Evolutionary conservation across 2,329 filamentous ascomycete species (phyloP).

Genomic region (Arthrobotrys musiformis): DNA sequence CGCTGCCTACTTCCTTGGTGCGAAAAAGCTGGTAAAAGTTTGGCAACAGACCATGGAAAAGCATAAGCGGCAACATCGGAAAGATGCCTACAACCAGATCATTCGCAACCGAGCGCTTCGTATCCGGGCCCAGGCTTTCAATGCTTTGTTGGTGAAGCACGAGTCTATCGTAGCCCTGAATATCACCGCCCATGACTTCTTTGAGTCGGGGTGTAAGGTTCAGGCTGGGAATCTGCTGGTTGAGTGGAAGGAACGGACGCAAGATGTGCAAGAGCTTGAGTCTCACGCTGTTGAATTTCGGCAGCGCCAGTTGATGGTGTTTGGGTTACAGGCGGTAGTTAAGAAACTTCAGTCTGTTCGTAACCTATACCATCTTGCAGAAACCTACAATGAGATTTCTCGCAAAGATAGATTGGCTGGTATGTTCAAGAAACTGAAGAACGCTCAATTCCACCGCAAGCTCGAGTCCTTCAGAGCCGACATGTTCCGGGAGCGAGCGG

Average conservation of each 20-base stretch:
- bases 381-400: constrained; percentile 52
- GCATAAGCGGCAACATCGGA: constrained; percentile 46
- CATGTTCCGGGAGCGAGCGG: constrained; percentile 41
- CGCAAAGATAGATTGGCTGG: constrained; percentile 36
- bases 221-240: constrained; percentile 27
- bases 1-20: constrained; percentile 37
- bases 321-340: constrained; percentile 2
- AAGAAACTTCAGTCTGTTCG: constrained; percentile 34
- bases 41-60: constrained; percentile 43
- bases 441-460: constrained; percentile 33
- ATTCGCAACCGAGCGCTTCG: constrained; percentile 28
- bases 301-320: constrained; percentile 13
- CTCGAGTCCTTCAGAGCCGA: constrained; percentile 45
- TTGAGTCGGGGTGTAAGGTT: constrained; percentile 45
- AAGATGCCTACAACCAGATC: constrained; percentile 47
- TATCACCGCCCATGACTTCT: constrained; percentile 42
- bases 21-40: constrained; percentile 26
- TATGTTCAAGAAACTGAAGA: constrained; percentile 41
- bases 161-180: constrained; percentile 8
- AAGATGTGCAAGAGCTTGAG: constrained; percentile 16
- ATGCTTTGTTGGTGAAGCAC: constrained; percentile 20
- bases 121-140: constrained; percentile 32
- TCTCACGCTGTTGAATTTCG: constrained; percentile 28
- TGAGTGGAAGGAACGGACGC: constrained; percentile 28
- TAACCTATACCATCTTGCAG: constrained; percentile 45